Evolutionary conservation across 2,329 filamentous ascomycete genomes (phyloP).

Genomic region (Falciphora oryzae): DNA sequence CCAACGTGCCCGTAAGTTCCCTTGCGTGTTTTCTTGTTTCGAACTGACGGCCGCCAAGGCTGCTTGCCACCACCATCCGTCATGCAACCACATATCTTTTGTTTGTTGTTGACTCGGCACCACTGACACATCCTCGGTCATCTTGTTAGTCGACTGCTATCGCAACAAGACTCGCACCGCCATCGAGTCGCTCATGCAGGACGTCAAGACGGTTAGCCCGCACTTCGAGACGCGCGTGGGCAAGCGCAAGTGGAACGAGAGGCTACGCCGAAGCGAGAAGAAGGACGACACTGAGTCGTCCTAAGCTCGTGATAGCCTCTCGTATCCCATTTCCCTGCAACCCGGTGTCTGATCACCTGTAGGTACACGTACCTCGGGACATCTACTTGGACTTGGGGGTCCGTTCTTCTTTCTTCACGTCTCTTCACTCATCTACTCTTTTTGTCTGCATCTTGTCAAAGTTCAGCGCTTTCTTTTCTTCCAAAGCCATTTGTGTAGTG

Average conservation of each 20-base stretch:
- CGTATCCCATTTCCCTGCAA: no score
- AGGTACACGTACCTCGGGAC: neutral
- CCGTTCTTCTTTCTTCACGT: neutral
- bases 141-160: conserved; percentile 76
- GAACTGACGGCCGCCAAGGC: neutral
- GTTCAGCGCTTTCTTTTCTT: neutral
- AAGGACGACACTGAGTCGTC: conserved; percentile 19
- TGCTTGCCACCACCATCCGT: no score
- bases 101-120: neutral
- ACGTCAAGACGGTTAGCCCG: conserved; percentile 65
- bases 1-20: conserved; percentile 80
- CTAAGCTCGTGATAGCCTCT: neutral
- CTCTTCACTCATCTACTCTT: neutral
- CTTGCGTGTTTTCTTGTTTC: neutral
- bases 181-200: conserved; percentile 73
- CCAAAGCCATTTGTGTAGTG: neutral
- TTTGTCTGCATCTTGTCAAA: neutral
- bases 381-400: neutral
- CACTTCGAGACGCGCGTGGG: conserved; percentile 87
- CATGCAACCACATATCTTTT: no score
- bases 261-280: conserved; percentile 36
- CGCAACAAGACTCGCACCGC: conserved; percentile 83
- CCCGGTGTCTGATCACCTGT: neutral
- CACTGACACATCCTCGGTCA: conserved; percentile 1
- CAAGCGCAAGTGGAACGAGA: conserved; percentile 68